Evolutionary conservation across 352 stramenopile genomes (phyloP).

Genomic region (Phytophthora pinifolia): DNA sequence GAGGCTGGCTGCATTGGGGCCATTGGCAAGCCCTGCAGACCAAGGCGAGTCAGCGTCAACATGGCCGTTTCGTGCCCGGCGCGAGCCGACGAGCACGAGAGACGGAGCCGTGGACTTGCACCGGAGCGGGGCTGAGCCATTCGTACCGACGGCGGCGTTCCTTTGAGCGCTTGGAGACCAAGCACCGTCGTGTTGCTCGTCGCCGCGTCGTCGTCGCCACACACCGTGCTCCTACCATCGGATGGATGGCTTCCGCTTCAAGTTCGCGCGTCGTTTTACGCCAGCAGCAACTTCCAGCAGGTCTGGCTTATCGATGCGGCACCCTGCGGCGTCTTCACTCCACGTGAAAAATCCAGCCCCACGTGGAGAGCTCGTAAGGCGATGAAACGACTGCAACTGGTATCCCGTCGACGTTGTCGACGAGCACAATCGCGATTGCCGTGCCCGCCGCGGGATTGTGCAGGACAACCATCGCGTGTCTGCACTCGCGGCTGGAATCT

Average conservation of each 20-base stretch:
- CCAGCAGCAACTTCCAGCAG: neutral
- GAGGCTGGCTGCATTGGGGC: too few species aligned
- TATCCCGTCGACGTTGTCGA: neutral
- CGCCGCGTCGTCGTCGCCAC: too few species aligned
- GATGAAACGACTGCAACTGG: constrained; percentile 19
- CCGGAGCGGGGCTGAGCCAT: constrained; percentile 11
- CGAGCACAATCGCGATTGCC: neutral
- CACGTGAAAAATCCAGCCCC: neutral
- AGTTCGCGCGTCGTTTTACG: constrained; percentile 3
- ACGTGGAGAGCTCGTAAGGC: constrained; percentile 3
- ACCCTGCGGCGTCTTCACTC: too few species aligned
- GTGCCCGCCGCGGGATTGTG: neutral
- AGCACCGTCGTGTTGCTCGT: too few species aligned
- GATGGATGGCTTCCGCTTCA: constrained; percentile 22
- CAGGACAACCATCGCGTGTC: constrained; percentile 12
- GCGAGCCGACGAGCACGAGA: too few species aligned
- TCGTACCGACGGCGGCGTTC: constrained; percentile 10
- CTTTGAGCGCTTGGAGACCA: constrained; percentile 7
- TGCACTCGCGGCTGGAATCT: neutral
- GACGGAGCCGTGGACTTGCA: constrained; percentile 24
- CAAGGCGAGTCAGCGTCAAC: constrained; percentile 10
- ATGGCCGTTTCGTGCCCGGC: constrained; percentile 3
- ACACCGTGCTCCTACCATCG: constrained; percentile 12
- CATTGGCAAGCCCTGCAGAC: too few species aligned
- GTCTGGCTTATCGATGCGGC: too few species aligned